A percentile compares a stretch with the other conserved stretches of the same genome.
These are phyloP conservation scores for Phylloporus arenicola DNA, from an alignment of 768 basidiomycete genomes.

Conservation along the genomic window DNA sequence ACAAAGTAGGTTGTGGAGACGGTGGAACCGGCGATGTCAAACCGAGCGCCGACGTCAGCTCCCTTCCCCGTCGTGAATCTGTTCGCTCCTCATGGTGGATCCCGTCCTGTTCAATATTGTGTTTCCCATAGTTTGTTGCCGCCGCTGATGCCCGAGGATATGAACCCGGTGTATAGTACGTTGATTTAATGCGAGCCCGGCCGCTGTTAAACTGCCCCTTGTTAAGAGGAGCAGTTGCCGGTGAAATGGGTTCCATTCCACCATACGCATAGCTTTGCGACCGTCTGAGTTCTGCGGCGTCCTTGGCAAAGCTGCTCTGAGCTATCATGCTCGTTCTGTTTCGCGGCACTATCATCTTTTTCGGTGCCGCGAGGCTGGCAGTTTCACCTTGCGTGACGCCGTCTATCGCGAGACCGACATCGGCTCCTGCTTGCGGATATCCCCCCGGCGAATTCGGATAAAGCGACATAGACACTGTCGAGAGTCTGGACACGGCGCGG, in stretches of 20 bases:
- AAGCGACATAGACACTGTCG: conserved; percentile 41
- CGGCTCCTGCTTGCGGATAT: conserved; percentile 17
- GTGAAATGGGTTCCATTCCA: conserved; percentile 47
- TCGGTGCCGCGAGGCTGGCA: conserved; percentile 27
- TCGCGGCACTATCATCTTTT: conserved; percentile 20
- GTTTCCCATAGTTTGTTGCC: conserved; percentile 31
- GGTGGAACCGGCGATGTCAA: conserved; percentile 34
- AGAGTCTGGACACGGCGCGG: conserved; percentile 37
- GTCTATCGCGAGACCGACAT: conserved; percentile 35
- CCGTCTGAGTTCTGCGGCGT: conserved; percentile 19
- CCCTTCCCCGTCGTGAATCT: conserved; percentile 40
- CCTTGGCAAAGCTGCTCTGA: conserved; percentile 14
- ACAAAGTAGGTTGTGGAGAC: conserved; percentile 59
- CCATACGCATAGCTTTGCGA: conserved; percentile 47
- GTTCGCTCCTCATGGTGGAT: conserved; percentile 32
- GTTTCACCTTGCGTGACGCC: conserved; percentile 40
- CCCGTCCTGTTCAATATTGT: conserved; percentile 31
- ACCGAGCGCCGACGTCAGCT: conserved; percentile 37
- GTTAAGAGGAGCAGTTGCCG: conserved; percentile 26
- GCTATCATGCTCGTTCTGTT: conserved; percentile 22
- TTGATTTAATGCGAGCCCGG: conserved; percentile 63
- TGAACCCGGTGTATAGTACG: conserved; percentile 53
- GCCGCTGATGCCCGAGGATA: conserved; percentile 52
- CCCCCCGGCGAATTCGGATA: conserved; percentile 41
- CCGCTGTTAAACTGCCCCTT: conserved; percentile 37